Conservation (phyloP, 768 basidiomycete genomes). For the Hortiboletus flavorubellus region DNA sequence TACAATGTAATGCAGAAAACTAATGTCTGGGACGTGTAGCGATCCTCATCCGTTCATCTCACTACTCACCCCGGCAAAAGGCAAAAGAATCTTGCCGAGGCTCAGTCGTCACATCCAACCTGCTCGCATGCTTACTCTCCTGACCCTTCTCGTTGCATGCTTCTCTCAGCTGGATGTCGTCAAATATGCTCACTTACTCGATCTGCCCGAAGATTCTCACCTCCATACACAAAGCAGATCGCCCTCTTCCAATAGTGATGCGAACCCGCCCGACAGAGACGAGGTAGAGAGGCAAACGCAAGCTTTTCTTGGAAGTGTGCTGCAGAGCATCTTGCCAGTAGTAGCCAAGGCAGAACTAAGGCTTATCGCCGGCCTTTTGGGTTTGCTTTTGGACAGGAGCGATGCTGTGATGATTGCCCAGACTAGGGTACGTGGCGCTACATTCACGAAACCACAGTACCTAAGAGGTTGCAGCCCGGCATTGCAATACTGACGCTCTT, state of each 20-base stretch:
- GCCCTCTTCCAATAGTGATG: conserved; percentile 17
- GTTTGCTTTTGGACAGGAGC: conserved; percentile 75
- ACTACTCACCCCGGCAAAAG: conserved; percentile 82
- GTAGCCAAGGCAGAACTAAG: conserved; percentile 77
- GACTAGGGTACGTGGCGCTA: conserved; percentile 61
- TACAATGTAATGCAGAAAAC: background rate
- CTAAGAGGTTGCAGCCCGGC: conserved; percentile 64
- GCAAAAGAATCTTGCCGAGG: conserved; percentile 88
- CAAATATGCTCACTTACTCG: conserved; percentile 68
- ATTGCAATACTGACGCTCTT: conserved; percentile 88
- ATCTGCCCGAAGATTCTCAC: conserved; percentile 57
- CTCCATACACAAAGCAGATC: conserved; percentile 18
- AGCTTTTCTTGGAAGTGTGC: conserved; percentile 77
- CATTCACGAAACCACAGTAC: background rate
- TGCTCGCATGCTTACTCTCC: conserved; percentile 77
- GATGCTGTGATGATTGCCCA: conserved; percentile 69
- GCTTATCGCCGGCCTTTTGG: conserved; percentile 82
- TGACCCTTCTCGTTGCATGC: conserved; percentile 91
- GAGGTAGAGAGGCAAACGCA: conserved; percentile 90
- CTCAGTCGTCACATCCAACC: conserved; percentile 79
- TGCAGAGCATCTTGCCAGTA: conserved; percentile 83
- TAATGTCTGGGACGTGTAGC: conserved; percentile 38
- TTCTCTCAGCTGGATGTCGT: conserved; percentile 95
- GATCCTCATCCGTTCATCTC: conserved; percentile 97
- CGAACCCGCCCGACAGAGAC: conserved; percentile 40